Base-by-base conservation (phyloP, 441 rosid genomes). In the Omphalea diandra region DNA sequence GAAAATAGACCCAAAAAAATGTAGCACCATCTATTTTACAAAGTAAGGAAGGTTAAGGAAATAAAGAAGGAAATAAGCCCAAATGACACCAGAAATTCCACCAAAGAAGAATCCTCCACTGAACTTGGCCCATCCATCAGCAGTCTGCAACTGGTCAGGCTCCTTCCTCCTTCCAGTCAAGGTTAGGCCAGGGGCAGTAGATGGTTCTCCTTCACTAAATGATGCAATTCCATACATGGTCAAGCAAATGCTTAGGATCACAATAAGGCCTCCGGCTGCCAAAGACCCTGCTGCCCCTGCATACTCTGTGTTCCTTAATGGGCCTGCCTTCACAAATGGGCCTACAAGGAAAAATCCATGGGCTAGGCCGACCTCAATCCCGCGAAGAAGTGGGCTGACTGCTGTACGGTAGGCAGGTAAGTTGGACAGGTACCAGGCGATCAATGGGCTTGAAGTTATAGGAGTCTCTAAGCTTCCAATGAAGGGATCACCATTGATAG, bases 401-500 rank as follows among this genome's bases (percentile, higher is more conserved):
- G 97, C 96, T 1, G 99, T 94, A 68, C 97, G 73, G 85, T 94
- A 94, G 18, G 91, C 97, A 0, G 99, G 97, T 35, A 94, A 93
- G 86, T 94, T 90, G 44, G 99, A 92, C 29, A 92, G 93, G 86
- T 88, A 94, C 97, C 97, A 94, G 0, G 97, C 99, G 27, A 94
- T 70, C 72, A 94, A 61, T 0, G 97, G 97, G 84, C 97, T 92
- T 31, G 97, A 94, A 40, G 99, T 94, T 5, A 91, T 77, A 2
- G 97, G 99, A 57, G 99, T 94, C 80, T 94, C 99, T 2, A 94
- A 88, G 77, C 96, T 92, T 71, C 97, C 99, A 15, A 92, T 90
- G 88, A 92, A 95, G 1, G 99, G 99, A 70, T 95, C 99, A 2
- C 98, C 99, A 49, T 95, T 95, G 81, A 95, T 89, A 63, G 99